These are phyloP conservation scores for Narthecium ossifragum DNA, from an alignment of 106 monocot species.

Conservation along the genomic window DNA sequence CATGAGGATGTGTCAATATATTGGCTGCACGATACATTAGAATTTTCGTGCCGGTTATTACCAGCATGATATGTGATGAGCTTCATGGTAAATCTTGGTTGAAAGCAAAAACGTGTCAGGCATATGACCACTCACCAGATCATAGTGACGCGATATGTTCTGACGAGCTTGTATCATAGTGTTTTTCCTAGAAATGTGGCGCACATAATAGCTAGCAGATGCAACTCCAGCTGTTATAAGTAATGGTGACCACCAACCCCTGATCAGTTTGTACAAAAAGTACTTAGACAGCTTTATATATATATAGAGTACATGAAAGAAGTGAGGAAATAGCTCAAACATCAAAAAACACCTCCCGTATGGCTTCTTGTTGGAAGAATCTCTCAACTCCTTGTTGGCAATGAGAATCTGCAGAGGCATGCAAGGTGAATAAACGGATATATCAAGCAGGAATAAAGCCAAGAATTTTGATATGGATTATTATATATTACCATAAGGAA, in stretches of 20 bases:
- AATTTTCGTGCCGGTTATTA: too few relatives aligned
- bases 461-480: background rate
- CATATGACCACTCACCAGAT: constrained; percentile 62
- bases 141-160: constrained; percentile 94
- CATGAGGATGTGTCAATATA: too few relatives aligned
- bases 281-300: background rate
- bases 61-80: too few relatives aligned
- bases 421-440: background rate
- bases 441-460: background rate
- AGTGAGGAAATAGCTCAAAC: background rate
- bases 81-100: too few relatives aligned
- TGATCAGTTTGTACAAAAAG: constrained; percentile 11
- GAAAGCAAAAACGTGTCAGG: too few relatives aligned
- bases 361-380: constrained; percentile 20
- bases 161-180: constrained; percentile 72
- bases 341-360: constrained; percentile 3
- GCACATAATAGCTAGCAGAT: constrained; percentile 80
- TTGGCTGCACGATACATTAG: too few relatives aligned
- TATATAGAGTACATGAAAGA: background rate
- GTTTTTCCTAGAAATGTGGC: constrained; percentile 70
- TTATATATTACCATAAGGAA: constrained; percentile 50
- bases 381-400: constrained; percentile 64
- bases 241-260: constrained; percentile 96
- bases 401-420: constrained; percentile 67
- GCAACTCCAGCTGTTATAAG: constrained; percentile 67